Base-by-base conservation (phyloP, 768 basidiomycete species). In the Galerina sulciceps region DNA sequence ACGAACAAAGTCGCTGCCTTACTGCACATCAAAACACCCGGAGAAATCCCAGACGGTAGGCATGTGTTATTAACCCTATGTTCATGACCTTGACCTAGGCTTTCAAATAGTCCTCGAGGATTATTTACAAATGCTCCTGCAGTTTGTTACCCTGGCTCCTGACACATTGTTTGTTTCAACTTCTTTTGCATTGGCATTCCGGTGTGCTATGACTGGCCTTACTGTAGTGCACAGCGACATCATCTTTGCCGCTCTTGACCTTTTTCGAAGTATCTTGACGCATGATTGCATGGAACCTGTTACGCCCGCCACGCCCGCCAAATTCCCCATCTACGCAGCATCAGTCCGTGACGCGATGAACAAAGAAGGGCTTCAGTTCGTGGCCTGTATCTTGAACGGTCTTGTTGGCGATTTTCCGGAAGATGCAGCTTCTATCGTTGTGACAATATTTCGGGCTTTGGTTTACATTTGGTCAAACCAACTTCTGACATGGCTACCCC, bases 31-130 rank as follows among this genome's bases (percentile, higher is more conserved):
- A 90, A 91, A 65, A 71, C 81, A 6, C 85, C 93, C 15, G 76
- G 83, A 23, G 88, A 90, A 55, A 82, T 97, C 37, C 94, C 96
- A 37, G 97, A 99, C 75, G 88, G 97, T 98, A 66, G 69, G 91
- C 69, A 10, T 41, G 20, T 36, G 9, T 51, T 50, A 18, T 26
- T 15, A 35, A 22, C 52, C 47, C 34, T 31, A 43, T 42, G 14
- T 22, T 43, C 41, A 17, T 17, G 17, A 20, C 46, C n/a, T 11
- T 59, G n/a, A 44, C 18, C 36, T 54, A 47, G 37, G 17, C 22
- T n/a, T 55, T 52, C 34, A 53, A 43, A 2, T 52, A 99, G 97
- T 98, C 23, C 76, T 99, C 67, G 96, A 99, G 71, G 97, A 99
- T 69, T 99, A 96, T 64, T 69, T 94, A 51, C 94, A 93, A 61